Evolutionary conservation across 116 monocot species (phyloP).

Genomic region (Iris pallida): DNA sequence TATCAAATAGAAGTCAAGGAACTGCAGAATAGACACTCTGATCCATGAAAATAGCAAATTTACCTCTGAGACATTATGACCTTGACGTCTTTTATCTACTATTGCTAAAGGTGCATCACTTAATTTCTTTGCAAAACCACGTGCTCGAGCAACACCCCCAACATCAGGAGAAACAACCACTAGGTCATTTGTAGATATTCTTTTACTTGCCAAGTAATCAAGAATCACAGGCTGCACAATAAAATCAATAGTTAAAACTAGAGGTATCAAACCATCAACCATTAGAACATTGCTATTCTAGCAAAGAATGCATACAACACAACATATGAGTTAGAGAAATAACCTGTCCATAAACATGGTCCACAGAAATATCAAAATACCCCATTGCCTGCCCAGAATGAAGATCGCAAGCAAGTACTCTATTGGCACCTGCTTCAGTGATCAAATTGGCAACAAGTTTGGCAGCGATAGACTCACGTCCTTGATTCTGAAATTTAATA

Average conservation of each 20-base stretch:
- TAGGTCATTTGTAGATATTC: constrained; percentile 25
- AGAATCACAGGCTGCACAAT: constrained; percentile 39
- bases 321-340: background rate
- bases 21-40: background rate
- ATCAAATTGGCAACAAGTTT: constrained; percentile 76
- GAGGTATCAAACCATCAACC: no score
- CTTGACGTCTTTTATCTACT: constrained; percentile 76
- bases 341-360: constrained; percentile 78
- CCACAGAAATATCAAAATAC: constrained; percentile 73
- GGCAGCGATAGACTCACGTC: constrained; percentile 75
- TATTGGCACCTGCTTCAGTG: constrained; percentile 63
- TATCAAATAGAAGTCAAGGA: no score
- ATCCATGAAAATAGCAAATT: background rate
- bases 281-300: no score
- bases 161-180: constrained; percentile 78
- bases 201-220: constrained; percentile 43
- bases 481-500: constrained; percentile 40
- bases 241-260: background rate
- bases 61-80: constrained; percentile 67
- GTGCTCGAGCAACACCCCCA: constrained; percentile 74
- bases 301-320: no score
- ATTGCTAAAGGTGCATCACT: constrained; percentile 76
- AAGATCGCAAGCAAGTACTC: constrained; percentile 65
- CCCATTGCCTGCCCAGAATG: constrained; percentile 72
- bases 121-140: constrained; percentile 79